Conservation (phyloP, 805 yeast genomes). For the Schizosaccharomyces japonicus region DNA sequence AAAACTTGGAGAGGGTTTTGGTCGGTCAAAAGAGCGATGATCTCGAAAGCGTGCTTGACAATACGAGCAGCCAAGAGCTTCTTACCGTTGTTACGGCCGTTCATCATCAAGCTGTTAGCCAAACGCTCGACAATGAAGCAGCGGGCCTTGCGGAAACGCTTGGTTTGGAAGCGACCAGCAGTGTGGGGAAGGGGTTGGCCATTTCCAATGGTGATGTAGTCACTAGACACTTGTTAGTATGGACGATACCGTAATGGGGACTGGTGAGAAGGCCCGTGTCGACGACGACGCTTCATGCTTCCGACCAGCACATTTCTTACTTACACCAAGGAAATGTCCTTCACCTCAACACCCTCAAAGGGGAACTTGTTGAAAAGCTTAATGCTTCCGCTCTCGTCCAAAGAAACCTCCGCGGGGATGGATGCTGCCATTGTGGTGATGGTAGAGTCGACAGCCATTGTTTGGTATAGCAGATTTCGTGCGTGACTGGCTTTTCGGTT, state of each 20-base stretch:
- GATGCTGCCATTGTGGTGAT: too few species aligned
- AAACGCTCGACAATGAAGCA: constrained; percentile 98
- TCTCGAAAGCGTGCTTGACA: constrained; percentile 96
- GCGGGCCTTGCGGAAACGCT: constrained; percentile 99
- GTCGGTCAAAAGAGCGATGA: constrained; percentile 89
- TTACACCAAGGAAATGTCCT: constrained; percentile 78
- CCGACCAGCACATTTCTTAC: not conserved
- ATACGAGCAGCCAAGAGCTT: constrained; percentile 99
- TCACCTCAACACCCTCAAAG: constrained; percentile 88
- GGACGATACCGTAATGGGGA: too few species aligned
- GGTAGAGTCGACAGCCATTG: too few species aligned
- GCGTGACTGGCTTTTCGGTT: too few species aligned
- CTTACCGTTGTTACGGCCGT: constrained; percentile 99
- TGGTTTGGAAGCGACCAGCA: constrained; percentile 97
- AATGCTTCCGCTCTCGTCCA: constrained; percentile 2
- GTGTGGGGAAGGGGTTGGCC: constrained; percentile 97
- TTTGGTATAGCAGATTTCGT: too few species aligned
- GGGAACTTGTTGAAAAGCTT: constrained; percentile 96
- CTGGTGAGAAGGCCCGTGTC: not conserved
- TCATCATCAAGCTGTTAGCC: constrained; percentile 99
- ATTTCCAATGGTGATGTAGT: constrained; percentile 91
- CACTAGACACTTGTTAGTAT: too few species aligned
- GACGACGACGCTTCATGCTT: not conserved
- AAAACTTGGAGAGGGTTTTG: constrained; percentile 98
- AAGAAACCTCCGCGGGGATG: constrained; percentile 3